Evolutionary conservation across 2,329 filamentous ascomycete genomes (phyloP), one percentile per base, ranked within the genome.

Genomic region (Acephala macrosclerotiorum): DNA sequence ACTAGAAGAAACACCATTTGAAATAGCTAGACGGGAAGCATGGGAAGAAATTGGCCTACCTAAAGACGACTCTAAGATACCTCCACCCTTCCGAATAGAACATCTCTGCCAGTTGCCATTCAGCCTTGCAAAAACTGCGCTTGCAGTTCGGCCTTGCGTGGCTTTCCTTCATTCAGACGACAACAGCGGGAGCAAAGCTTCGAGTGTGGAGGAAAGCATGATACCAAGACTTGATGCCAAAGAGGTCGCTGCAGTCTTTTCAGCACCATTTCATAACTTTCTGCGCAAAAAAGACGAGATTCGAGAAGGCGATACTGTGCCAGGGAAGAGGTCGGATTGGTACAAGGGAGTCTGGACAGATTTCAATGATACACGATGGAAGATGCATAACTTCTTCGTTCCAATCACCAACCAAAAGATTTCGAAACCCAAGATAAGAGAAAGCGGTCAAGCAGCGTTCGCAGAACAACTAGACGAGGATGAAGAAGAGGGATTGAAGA

Each of bases 201-300:
- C 81, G 0, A 83, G 85, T 60, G 89, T 87, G 2, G 91, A 91
- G 75, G 88, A 90, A 71, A 86, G 83, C 67, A 85, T 94, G 79
- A 93, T 93, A 66, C 94, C 95, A 0, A 86, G 88, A 45, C 84
- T 97, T 12, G 93, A 97, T 79, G 92, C 94, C 1, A 90, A 92
- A 70, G 95, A 98, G 79, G 95, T 98, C 1, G 94, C 94, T 1
- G 94, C 94, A 53, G 93, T 98, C 38, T 98, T 98, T 80, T 95
- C 92, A 5, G 94, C 92, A 5, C 91, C 93, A 0, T 93, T 98
- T 72, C 88, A 90, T 77, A 92, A 94, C 76, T 97, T 98, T 77
- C 80, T 98, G 61, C 83, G 81, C 56, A 77, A 81, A 36, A 77
- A 79, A 59, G 90, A 92, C 77, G 84, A 91, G 68, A 78, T 82